phyloP scores from a whole-genome alignment of 1,284 basidiomycete species.

The Trichosporon sp. region DNA sequence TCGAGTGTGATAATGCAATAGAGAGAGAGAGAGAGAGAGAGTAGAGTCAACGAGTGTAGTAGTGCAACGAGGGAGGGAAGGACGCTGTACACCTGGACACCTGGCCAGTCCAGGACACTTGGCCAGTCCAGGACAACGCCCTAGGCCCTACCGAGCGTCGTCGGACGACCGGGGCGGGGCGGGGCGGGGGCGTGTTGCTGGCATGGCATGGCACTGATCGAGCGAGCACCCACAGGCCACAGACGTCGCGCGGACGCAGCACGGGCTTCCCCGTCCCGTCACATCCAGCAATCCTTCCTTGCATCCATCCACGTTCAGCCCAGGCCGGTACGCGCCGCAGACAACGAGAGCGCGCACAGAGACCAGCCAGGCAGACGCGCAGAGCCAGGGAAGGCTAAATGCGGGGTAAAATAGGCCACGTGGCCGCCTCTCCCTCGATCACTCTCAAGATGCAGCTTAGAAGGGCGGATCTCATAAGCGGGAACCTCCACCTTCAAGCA shows the following conservation, averaged over 20 bases:
- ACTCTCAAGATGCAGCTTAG: background rate
- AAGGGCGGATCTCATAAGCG: background rate
- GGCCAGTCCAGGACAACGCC: background rate
- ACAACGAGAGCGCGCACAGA: too few species aligned
- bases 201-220: background rate
- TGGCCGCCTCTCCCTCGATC: background rate
- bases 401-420: background rate
- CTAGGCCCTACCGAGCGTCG: too few species aligned
- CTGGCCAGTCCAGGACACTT: background rate
- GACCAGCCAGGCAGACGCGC: background rate
- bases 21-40: too few species aligned
- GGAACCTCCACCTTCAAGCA: background rate
- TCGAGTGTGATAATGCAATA: too few species aligned
- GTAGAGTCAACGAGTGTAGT: background rate
- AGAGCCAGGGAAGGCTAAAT: background rate
- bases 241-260: too few species aligned
- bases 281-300: background rate
- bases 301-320: too few species aligned
- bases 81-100: too few species aligned
- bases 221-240: too few species aligned
- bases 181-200: slow-evolving; percentile 1
- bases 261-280: slow-evolving; percentile 2
- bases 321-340: too few species aligned
- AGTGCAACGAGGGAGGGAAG: background rate
- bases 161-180: too few species aligned